These are phyloP conservation scores for Curvularia lunata DNA, from an alignment of 2,329 filamentous ascomycete genomes.

Conservation along the genomic window DNA sequence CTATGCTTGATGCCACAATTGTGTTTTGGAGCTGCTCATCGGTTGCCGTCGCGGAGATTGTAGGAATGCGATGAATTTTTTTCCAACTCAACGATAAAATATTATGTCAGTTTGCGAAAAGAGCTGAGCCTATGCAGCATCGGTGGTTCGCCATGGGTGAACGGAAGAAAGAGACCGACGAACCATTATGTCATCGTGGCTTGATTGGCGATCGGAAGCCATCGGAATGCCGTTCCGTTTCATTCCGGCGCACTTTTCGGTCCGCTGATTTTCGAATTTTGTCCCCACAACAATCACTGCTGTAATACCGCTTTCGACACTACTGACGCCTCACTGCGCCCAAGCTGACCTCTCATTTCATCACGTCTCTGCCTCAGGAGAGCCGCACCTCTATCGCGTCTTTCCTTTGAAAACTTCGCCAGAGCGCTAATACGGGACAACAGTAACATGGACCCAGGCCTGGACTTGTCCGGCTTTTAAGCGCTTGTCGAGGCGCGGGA, in stretches of 20 bases:
- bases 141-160: constrained; percentile 7
- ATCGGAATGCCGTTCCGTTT: constrained; percentile 21
- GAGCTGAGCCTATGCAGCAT: background rate
- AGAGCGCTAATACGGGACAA: constrained; percentile 2
- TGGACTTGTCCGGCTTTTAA: constrained; percentile 19
- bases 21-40: background rate
- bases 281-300: constrained; percentile 11
- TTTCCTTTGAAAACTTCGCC: background rate
- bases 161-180: constrained; percentile 14
- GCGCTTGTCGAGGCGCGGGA: constrained; percentile 22
- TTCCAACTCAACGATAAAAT: background rate
- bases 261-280: constrained; percentile 14
- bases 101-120: background rate
- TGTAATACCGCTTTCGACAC: constrained; percentile 6
- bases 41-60: background rate
- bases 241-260: constrained; percentile 15
- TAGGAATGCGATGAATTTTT: background rate
- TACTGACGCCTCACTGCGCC: constrained; percentile 2
- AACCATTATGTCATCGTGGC: constrained; percentile 16
- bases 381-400: background rate
- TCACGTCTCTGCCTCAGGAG: background rate
- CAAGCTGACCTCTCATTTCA: background rate
- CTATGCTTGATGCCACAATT: background rate
- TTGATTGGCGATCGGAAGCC: constrained; percentile 19
- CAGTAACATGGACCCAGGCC: constrained; percentile 29